phyloP scores from a whole-genome alignment of 208 protist genomes.

The Leptomonas seymouri region DNA sequence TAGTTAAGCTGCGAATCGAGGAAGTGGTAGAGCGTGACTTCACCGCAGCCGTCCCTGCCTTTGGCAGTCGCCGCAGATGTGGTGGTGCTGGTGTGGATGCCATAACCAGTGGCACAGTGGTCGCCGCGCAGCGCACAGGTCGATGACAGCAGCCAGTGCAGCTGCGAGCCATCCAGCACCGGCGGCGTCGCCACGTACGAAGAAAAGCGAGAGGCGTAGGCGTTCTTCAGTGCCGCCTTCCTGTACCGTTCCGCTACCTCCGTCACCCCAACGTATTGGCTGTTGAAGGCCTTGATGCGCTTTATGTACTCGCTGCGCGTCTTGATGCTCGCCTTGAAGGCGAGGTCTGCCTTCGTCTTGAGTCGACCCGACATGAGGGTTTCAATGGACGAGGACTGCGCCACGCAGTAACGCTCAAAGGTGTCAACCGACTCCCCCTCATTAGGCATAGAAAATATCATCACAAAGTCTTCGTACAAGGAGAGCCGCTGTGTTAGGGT shows the following conservation, averaged over 20 bases:
- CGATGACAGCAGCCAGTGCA: slow-evolving; percentile 49
- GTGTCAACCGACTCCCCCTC: slow-evolving; percentile 43
- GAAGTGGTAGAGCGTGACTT: slow-evolving; percentile 39
- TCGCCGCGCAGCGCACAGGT: slow-evolving; percentile 38
- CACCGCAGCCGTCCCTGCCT: slow-evolving; percentile 6
- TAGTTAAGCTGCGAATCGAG: slow-evolving; percentile 48
- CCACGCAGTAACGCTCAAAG: slow-evolving; percentile 64
- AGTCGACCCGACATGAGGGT: slow-evolving; percentile 71
- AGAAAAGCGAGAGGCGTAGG: slow-evolving; percentile 52
- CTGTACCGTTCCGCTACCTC: slow-evolving; percentile 46
- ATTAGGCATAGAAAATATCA: slow-evolving; percentile 36
- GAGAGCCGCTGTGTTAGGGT: slow-evolving; percentile 79
- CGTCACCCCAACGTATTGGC: slow-evolving; percentile 43
- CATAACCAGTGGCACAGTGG: slow-evolving; percentile 4
- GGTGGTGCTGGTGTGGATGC: neutral
- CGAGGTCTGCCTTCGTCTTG: slow-evolving; percentile 70
- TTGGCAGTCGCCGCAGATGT: neutral
- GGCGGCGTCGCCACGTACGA: slow-evolving; percentile 56
- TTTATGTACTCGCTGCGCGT: slow-evolving; percentile 81
- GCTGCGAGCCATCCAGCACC: slow-evolving; percentile 45
- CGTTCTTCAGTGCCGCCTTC: slow-evolving; percentile 31
- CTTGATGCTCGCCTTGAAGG: slow-evolving; percentile 67
- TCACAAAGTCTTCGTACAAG: slow-evolving; percentile 72
- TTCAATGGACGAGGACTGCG: slow-evolving; percentile 57
- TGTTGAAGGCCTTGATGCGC: slow-evolving; percentile 76